These are phyloP conservation scores for Aureobasidium subglaciale DNA, from an alignment of 2,329 filamentous ascomycete species.

Conservation along the genomic window DNA sequence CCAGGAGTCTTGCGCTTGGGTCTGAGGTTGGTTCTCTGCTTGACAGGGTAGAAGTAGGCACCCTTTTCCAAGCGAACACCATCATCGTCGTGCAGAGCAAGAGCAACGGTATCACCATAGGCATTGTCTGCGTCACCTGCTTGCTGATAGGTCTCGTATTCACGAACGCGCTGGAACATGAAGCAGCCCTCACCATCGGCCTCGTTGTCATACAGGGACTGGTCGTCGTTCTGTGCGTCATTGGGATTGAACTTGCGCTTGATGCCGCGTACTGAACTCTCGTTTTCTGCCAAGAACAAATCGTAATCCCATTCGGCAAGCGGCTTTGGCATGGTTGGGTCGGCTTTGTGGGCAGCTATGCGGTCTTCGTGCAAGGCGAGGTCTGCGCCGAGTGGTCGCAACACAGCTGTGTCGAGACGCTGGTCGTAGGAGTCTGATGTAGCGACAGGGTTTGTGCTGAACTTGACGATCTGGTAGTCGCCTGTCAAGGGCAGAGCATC, in stretches of 20 bases:
- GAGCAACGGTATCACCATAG: conserved; percentile 49
- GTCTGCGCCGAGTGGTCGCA: conserved; percentile 47
- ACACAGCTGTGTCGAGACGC: conserved; percentile 52
- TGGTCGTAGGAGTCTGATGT: conserved; percentile 46
- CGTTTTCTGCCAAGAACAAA: conserved; percentile 49
- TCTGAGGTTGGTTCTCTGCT: conserved; percentile 48
- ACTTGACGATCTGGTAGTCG: conserved; percentile 55
- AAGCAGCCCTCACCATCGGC: conserved; percentile 35
- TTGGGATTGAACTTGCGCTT: conserved; percentile 49
- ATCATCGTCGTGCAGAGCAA: conserved; percentile 51
- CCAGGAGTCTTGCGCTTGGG: conserved; percentile 40
- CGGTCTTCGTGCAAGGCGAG: conserved; percentile 39
- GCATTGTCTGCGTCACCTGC: conserved; percentile 44
- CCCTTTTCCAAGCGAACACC: conserved; percentile 42
- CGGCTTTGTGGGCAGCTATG: conserved; percentile 40
- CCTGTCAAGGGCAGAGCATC: conserved; percentile 53
- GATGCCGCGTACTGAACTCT: conserved; percentile 43
- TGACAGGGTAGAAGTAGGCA: conserved; percentile 57
- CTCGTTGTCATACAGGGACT: conserved; percentile 42
- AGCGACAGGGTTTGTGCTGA: conserved; percentile 51
- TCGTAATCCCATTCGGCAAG: conserved; percentile 54
- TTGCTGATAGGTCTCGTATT: conserved; percentile 54
- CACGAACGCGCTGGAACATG: conserved; percentile 50
- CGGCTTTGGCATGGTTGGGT: conserved; percentile 44
- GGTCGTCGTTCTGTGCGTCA: conserved; percentile 48